Base-by-base conservation (phyloP, 2,329 filamentous ascomycete species). In the Zasmidium angulare region DNA sequence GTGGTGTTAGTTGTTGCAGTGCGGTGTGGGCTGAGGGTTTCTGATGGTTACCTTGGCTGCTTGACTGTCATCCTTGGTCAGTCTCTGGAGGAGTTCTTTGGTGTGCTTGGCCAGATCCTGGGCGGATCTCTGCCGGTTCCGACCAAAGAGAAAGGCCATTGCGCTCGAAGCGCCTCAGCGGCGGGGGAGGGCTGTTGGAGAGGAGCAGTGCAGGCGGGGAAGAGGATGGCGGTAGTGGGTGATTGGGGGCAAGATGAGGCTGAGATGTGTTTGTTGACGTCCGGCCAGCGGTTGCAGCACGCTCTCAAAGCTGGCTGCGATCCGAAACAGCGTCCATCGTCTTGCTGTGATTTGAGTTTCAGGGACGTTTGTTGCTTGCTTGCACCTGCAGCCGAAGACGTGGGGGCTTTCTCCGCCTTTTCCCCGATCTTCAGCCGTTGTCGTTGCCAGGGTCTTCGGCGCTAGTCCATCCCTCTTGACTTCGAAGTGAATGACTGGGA, bases 101-200 rank as follows among this genome's bases (percentile, higher is more conserved):
- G 86, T 84, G 46, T 82, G 79, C 75, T 81, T 79, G 61, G 84
- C 81, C 73, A 89, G 77, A 73, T 91, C 85, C 65, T 82, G 77
- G 63, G 84, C 81, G 66, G 81, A 81, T 74, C 87, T 85, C 68
- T 84, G 81, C 66, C 82, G 83, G 68, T 82, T 83, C 62, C 86
- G 80, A 60, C 81, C 82, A 72, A 90, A 90, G 57, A 90, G 78
- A 76, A 90, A 91, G 49, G 87, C 86, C 88, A 91, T 91, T 63
- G 60, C 63, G 67, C 63, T 58, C 58, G 56, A 11, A 29, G 60
- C 61, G 61, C 62, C 31, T 54, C 29, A 29, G 31, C 50, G 50
- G 46, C 31, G n/a, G 46, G 19, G 36, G 47, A 48, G 36, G n/a
- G 6, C 7, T 43, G n/a, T 43, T 19, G 6, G 11, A 4, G 26